Conservation (phyloP, 2,329 filamentous ascomycete genomes). For the Fusarium armeniacum region DNA sequence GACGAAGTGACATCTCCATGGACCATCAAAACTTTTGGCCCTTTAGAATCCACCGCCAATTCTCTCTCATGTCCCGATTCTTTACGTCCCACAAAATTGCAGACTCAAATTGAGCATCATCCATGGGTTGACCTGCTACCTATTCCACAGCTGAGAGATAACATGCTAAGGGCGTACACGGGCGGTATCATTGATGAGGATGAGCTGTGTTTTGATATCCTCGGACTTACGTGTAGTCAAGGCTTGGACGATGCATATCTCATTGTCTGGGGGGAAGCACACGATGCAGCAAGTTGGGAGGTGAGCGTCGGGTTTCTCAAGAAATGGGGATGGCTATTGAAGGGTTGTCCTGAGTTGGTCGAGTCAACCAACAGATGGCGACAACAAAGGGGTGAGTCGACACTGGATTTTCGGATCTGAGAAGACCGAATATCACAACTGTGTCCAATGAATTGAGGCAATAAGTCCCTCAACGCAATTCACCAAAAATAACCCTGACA, state of each 20-base stretch:
- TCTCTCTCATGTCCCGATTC: slow-evolving; percentile 22
- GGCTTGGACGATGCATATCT: slow-evolving; percentile 46
- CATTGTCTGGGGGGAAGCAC: slow-evolving; percentile 65
- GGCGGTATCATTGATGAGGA: slow-evolving; percentile 40
- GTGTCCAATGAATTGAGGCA: not conserved
- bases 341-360: slow-evolving; percentile 56
- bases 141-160: slow-evolving; percentile 41
- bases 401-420: slow-evolving; percentile 30
- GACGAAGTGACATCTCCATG: slow-evolving; percentile 45
- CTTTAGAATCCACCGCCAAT: not conserved
- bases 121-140: slow-evolving; percentile 47
- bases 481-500: not conserved
- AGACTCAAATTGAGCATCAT: slow-evolving; percentile 37
- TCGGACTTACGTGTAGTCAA: slow-evolving; percentile 14
- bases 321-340: slow-evolving; percentile 61
- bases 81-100: slow-evolving; percentile 37
- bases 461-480: not conserved
- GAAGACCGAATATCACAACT: not conserved
- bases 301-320: slow-evolving; percentile 59
- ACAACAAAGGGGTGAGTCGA: slow-evolving; percentile 38
- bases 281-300: slow-evolving; percentile 63
- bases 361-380: slow-evolving; percentile 57
- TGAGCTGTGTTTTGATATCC: slow-evolving; percentile 41
- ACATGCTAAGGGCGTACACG: slow-evolving; percentile 34
- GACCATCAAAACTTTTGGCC: slow-evolving; percentile 23